These are phyloP conservation scores for Metschnikowia henanensis DNA, from an alignment of 805 yeast genomes.

Conservation along the genomic window DNA sequence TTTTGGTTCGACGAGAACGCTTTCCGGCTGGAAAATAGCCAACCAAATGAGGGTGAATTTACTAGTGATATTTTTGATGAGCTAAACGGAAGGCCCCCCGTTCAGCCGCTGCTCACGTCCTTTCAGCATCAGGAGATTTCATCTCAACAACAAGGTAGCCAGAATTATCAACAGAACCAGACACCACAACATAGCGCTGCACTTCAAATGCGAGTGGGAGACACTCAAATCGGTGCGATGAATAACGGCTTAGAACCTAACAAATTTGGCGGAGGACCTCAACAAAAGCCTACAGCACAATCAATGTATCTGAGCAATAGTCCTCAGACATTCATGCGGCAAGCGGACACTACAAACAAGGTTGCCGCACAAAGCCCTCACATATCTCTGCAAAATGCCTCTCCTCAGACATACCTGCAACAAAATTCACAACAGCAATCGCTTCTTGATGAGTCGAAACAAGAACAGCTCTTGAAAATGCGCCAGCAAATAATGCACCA, in stretches of 20 bases:
- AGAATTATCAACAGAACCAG: constrained; percentile 12
- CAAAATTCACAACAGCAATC: constrained; percentile 14
- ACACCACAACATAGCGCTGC: constrained; percentile 15
- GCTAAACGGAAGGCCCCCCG: neutral
- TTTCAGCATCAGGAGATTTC: constrained; percentile 8
- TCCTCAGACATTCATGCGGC: constrained; percentile 25
- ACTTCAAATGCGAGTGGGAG: neutral
- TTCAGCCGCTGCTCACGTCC: constrained; percentile 6
- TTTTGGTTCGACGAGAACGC: constrained; percentile 22
- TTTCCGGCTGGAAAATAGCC: constrained; percentile 13
- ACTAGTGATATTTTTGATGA: constrained; percentile 17
- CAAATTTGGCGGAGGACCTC: constrained; percentile 5
- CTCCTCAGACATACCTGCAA: constrained; percentile 8
- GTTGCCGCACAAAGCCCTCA: constrained; percentile 10
- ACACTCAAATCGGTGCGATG: constrained; percentile 4
- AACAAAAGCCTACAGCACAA: constrained; percentile 3
- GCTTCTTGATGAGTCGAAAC: constrained; percentile 28
- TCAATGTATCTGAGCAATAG: constrained; percentile 7
- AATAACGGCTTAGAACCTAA: constrained; percentile 1
- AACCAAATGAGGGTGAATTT: constrained; percentile 11
- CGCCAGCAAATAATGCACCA: constrained; percentile 40
- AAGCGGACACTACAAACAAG: neutral
- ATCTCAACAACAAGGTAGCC: constrained; percentile 17
- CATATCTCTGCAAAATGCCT: constrained; percentile 3
- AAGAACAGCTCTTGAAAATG: constrained; percentile 37